Conservation (phyloP, 1,284 basidiomycete species). For the Meripilus lineatus region DNA sequence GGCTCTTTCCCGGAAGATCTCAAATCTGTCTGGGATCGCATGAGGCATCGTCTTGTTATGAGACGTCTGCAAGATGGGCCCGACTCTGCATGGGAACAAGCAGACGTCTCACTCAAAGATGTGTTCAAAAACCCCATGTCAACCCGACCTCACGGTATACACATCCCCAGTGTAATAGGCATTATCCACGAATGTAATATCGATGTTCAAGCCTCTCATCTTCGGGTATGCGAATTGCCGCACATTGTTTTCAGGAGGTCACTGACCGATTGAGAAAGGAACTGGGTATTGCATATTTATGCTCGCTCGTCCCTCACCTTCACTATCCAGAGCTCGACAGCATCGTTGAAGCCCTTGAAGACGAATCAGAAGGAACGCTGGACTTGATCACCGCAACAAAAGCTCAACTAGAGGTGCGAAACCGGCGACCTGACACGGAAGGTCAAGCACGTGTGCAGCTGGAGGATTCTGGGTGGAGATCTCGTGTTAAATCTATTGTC, state of each 20-base stretch:
- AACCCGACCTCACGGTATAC: too few relatives aligned
- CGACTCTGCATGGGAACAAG: slow-evolving; percentile 16
- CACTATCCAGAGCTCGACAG: not conserved
- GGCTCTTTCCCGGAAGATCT: slow-evolving; percentile 14
- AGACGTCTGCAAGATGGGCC: slow-evolving; percentile 23
- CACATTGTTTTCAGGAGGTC: slow-evolving; percentile 3
- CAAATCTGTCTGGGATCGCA: slow-evolving; percentile 19
- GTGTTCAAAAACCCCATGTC: too few relatives aligned
- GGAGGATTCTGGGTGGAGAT: too few relatives aligned
- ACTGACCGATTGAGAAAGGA: not conserved
- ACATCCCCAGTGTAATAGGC: too few relatives aligned
- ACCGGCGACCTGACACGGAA: too few relatives aligned
- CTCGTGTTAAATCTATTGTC: slow-evolving; percentile 24
- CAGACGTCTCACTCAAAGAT: too few relatives aligned
- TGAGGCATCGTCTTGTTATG: slow-evolving; percentile 30
- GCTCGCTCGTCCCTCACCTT: slow-evolving; percentile 1
- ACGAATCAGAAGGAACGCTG: not conserved
- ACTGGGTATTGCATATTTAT: not conserved
- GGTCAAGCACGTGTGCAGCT: too few relatives aligned
- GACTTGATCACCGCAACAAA: not conserved
- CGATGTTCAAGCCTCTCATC: slow-evolving; percentile 28
- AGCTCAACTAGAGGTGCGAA: not conserved
- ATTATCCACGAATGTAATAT: too few relatives aligned
- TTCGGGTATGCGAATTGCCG: too few relatives aligned
- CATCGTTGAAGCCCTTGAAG: not conserved